phyloP scores from a whole-genome alignment of 176 grass and related monocot genomes.

The Themeda triandra region DNA sequence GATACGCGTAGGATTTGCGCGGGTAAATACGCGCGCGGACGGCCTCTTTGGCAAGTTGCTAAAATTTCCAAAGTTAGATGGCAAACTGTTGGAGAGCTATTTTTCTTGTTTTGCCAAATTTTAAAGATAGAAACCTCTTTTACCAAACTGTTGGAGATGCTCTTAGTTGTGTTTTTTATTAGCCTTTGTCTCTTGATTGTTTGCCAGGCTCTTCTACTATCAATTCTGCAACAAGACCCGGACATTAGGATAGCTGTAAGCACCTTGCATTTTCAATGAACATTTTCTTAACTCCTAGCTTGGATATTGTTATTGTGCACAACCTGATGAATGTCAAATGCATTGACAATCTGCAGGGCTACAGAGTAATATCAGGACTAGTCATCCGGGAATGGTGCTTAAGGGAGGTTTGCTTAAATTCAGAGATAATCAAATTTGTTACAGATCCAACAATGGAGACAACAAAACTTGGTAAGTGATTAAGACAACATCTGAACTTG shows the following conservation, averaged over 20 bases:
- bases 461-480: constrained; percentile 66
- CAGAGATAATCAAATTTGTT: constrained; percentile 71
- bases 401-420: constrained; percentile 70
- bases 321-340: background rate
- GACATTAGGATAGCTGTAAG: constrained; percentile 87
- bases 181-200: background rate
- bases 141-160: too few relatives aligned
- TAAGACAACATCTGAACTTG: background rate
- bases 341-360: constrained; percentile 46
- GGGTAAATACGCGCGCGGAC: too few relatives aligned
- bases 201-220: constrained; percentile 75
- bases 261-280: background rate
- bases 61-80: too few relatives aligned
- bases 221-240: constrained; percentile 69
- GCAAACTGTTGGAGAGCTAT: too few relatives aligned
- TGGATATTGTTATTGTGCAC: constrained; percentile 7
- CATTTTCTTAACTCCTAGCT: constrained; percentile 5
- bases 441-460: constrained; percentile 66
- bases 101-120: too few relatives aligned
- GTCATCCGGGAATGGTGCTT: constrained; percentile 76
- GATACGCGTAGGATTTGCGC: too few relatives aligned
- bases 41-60: too few relatives aligned
- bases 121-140: too few relatives aligned
- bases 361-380: constrained; percentile 66
- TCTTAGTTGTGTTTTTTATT: constrained; percentile 19